Conservation (phyloP, 495 filamentous ascomycete species). For the Penicillium antarcticum region DNA sequence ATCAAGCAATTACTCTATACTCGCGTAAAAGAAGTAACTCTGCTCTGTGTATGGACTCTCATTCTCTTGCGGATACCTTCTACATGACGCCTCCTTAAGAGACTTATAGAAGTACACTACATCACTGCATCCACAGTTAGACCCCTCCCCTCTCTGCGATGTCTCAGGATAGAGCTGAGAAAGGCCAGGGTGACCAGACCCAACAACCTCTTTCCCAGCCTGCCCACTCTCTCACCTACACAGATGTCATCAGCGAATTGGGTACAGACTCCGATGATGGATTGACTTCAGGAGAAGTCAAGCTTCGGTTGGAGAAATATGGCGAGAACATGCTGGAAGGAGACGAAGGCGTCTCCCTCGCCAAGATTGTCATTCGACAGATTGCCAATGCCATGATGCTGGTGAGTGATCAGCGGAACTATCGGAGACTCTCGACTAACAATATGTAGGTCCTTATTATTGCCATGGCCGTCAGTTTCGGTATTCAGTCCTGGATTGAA, state of each 20-base stretch:
- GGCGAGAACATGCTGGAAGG: conserved; percentile 62
- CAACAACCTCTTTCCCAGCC: conserved; percentile 48
- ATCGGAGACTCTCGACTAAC: not conserved
- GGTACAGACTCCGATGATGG: conserved; percentile 59
- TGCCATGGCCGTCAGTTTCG: conserved; percentile 69
- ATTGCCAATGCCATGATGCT: conserved; percentile 68
- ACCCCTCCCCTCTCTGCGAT: conserved; percentile 23
- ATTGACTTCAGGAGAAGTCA: conserved; percentile 52
- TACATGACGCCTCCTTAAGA: conserved; percentile 38
- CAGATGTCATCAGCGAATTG: conserved; percentile 56
- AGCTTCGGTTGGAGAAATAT: conserved; percentile 51
- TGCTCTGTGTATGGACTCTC: conserved; percentile 34
- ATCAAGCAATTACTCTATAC: conserved; percentile 1
- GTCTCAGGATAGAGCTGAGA: conserved; percentile 41
- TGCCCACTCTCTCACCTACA: conserved; percentile 59
- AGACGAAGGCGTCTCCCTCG: conserved; percentile 53
- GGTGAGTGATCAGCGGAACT: conserved; percentile 24
- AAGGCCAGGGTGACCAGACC: conserved; percentile 30
- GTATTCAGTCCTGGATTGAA: conserved; percentile 67
- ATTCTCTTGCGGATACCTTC: conserved; percentile 32
- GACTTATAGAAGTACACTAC: conserved; percentile 22
- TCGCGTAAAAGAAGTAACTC: conserved; percentile 3
- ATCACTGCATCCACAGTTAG: not conserved
- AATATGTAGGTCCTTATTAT: conserved; percentile 55
- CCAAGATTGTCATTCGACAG: conserved; percentile 57